phyloP scores from a whole-genome alignment of 495 filamentous ascomycete genomes.

The Talaromyces proteolyticus region DNA sequence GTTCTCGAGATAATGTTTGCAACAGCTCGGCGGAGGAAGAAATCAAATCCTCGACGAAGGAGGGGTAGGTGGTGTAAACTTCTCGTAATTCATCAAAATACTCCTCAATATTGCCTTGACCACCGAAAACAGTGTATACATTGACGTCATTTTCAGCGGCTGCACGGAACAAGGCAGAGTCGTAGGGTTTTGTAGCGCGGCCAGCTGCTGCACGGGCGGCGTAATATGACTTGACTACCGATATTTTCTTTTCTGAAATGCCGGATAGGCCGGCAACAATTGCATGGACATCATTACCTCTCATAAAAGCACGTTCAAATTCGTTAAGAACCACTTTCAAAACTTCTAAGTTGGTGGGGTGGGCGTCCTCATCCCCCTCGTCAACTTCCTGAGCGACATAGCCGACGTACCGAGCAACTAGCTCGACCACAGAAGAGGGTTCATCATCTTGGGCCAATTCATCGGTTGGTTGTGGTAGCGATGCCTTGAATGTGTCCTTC shows the following conservation, averaged over 20 bases:
- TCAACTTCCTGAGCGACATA: constrained; percentile 81
- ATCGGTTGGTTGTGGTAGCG: constrained; percentile 85
- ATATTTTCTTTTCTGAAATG: constrained; percentile 80
- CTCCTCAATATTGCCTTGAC: constrained; percentile 99
- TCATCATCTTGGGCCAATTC: constrained; percentile 97
- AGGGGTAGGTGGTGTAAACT: constrained; percentile 83
- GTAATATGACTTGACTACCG: constrained; percentile 85
- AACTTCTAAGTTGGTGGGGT: constrained; percentile 79
- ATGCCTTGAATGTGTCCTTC: constrained; percentile 77
- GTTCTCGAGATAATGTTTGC: constrained; percentile 75
- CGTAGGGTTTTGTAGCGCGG: constrained; percentile 77
- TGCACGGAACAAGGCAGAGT: constrained; percentile 87
- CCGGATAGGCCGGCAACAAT: constrained; percentile 79
- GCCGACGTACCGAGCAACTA: constrained; percentile 88
- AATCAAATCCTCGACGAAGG: constrained; percentile 82
- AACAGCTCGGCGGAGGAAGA: constrained; percentile 72
- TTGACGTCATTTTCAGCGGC: constrained; percentile 71
- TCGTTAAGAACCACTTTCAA: constrained; percentile 85
- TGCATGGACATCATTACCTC: constrained; percentile 94
- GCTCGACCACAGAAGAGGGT: constrained; percentile 84
- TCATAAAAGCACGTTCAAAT: constrained; percentile 90
- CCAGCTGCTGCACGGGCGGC: constrained; percentile 77
- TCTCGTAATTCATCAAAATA: constrained; percentile 97
- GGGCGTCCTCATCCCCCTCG: constrained; percentile 82
- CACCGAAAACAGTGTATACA: constrained; percentile 91